Base-by-base conservation (phyloP, 2,329 filamentous ascomycete genomes). In the Paramyrothecium sp. region DNA sequence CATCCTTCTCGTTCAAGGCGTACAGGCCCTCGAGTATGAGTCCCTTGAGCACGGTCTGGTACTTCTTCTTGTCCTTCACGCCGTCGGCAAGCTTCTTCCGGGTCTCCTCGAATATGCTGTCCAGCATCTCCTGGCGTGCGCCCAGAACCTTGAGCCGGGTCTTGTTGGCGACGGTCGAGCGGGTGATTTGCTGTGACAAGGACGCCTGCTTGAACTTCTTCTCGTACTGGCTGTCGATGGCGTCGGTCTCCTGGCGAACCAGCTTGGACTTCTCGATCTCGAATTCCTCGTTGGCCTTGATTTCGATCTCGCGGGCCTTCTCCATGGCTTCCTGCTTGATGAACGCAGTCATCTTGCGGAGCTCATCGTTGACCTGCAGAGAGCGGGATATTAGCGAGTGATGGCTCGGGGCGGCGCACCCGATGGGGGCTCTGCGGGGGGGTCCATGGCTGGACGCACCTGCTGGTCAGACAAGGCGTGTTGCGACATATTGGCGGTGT, bases 321-420 rank as follows among this genome's bases (percentile, higher is more conserved):
- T 99, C 95, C 71, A 90, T 86, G 58, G 95, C 95, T 81, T 99
- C 95, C 81, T 98, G 95, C 77, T 92, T 91, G 87, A 99, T 99
- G 86, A 99, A 99, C 73, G 93, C 94, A 59, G 95, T 98, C 95
- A 99, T 99, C 87, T 99, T 99, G 84, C 91, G 93, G 79, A 99
- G 91, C 87, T 99, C 95, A 79, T 91, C 89, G 79, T 91, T 89
- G 84, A 99, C 95, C 92, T 98, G 75, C 26, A 49, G 22, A 54
- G 38, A 55, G 51, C 54, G 52, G 56, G 41, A 52, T 33, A 44
- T 44, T 44, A 44, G 38, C 13, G 38, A 44, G 10, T 30, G 26
- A 33, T 33, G 17, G 26, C 26, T 30, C 26, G 26, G 10, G 26
- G 26, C 10, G 26, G 4, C 26, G 26, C 26, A 30, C 5, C 26